phyloP scores from a whole-genome alignment of 2,329 filamentous ascomycete genomes.

The Atkinsonella hypoxylon region DNA sequence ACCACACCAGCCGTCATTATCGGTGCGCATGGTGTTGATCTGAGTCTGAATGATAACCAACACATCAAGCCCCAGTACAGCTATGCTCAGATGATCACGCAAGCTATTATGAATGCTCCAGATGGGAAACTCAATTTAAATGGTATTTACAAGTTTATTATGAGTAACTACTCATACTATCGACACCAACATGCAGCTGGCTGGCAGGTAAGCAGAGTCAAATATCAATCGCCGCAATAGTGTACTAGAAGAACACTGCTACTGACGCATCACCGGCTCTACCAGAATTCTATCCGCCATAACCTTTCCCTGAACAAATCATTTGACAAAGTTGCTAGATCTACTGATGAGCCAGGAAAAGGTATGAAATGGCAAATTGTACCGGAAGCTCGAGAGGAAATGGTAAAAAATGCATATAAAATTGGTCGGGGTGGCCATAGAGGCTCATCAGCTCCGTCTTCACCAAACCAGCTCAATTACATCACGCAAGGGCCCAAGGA shows the following conservation, averaged over 20 bases:
- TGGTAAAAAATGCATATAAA: slow-evolving; percentile 60
- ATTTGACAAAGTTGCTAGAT: slow-evolving; percentile 85
- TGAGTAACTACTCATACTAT: slow-evolving; percentile 85
- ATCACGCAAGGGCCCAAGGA: slow-evolving; percentile 47
- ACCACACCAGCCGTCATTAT: slow-evolving; percentile 26
- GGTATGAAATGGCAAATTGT: slow-evolving; percentile 99
- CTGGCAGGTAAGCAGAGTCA: slow-evolving; percentile 61
- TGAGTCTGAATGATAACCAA: slow-evolving; percentile 71
- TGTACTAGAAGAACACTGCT: background rate
- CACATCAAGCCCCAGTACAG: slow-evolving; percentile 94
- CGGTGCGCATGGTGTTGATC: slow-evolving; percentile 49
- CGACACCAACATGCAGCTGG: slow-evolving; percentile 63
- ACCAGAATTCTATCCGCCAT: slow-evolving; percentile 85
- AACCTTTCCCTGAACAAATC: slow-evolving; percentile 91
- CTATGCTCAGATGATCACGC: slow-evolving; percentile 93
- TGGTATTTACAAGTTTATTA: slow-evolving; percentile 92
- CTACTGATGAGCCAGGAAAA: slow-evolving; percentile 91
- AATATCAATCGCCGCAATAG: background rate
- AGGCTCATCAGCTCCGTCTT: slow-evolving; percentile 61
- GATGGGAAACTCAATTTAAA: slow-evolving; percentile 85
- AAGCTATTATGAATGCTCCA: slow-evolving; percentile 77
- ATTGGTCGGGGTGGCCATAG: slow-evolving; percentile 52
- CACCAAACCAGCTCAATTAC: slow-evolving; percentile 48
- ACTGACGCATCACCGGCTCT: background rate
- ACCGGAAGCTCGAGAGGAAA: slow-evolving; percentile 72